Base-by-base conservation (phyloP, 371 early-diverging fungal species). In the Mortierella sp. region DNA sequence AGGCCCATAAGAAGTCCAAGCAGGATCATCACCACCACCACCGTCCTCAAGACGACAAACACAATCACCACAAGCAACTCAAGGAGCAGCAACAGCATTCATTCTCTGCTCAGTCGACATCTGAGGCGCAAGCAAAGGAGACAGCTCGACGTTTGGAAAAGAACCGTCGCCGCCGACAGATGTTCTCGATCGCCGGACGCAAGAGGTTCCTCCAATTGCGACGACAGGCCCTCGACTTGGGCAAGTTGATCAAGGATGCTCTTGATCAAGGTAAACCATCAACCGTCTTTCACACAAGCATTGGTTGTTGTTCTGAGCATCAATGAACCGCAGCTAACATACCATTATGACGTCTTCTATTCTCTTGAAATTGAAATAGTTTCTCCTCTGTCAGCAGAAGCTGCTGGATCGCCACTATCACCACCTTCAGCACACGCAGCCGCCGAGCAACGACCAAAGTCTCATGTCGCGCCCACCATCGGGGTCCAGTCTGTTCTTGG, bases 141-240 rank as follows among this genome's bases (percentile, higher is more conserved):
- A 37, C 58, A 34, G 58, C 19, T 8, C 58, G 19, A 34, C 58
- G 29, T 37, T 58, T 58, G 37, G 58, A 58, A 9, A 58, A 58
- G 58, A 58, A 58, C 37, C 58, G 22, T 19, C 58, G 22, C 37
- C 58, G 58, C 8, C 58, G 58, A 58, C 58, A 58, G 58, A 58
- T 58, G 58, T 19, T 58, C 31, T 29, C 19, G 34, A 8, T 29
- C 22, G 58, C 58, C 19, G 37, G 7, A 31, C 58, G 58, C 58
- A 31, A 58, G 19, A 31, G 19, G 19, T 58, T 34, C 34, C 58
- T 58, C 58, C 22, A 37, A 16, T 7, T 58, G 31, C 58, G 58
- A 5, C 34, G 19, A 58, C 31, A 34, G 31, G 58, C 58, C 29
- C 19, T 58, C 19, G 19, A 22, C 14, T 6, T 58, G 19, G 34